Evolutionary conservation across 2,329 filamentous ascomycete genomes (phyloP).

Genomic region (Sporothrix phasma): DNA sequence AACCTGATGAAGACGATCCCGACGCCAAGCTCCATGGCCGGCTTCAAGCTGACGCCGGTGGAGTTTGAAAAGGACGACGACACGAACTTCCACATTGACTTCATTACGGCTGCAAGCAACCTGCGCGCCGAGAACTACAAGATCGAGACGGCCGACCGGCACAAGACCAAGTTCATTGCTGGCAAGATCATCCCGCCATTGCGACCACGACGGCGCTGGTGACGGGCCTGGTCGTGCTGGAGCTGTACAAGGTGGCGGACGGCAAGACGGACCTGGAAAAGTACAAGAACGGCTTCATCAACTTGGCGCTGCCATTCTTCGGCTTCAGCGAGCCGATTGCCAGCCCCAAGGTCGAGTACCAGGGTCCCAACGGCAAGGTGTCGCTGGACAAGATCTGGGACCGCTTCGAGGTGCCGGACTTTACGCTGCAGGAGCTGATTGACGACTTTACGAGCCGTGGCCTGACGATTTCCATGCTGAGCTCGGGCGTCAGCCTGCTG

Average conservation of each 20-base stretch:
- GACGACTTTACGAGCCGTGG: slow-evolving; percentile 73
- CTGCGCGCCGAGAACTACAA: slow-evolving; percentile 96
- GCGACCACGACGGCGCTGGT: slow-evolving; percentile 94
- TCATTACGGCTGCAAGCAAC: slow-evolving; percentile 96
- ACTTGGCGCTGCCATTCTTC: slow-evolving; percentile 92
- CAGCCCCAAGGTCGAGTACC: slow-evolving; percentile 85
- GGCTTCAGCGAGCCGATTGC: slow-evolving; percentile 95
- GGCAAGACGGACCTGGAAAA: slow-evolving; percentile 95
- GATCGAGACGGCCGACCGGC: slow-evolving; percentile 81
- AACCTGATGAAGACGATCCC: slow-evolving; percentile 65
- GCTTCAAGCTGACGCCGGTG: slow-evolving; percentile 81
- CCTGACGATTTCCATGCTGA: slow-evolving; percentile 81
- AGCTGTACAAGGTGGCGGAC: slow-evolving; percentile 93
- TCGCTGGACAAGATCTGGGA: slow-evolving; percentile 96
- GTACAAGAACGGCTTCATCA: slow-evolving; percentile 99
- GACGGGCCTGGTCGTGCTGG: slow-evolving; percentile 83
- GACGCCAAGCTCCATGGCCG: slow-evolving; percentile 66
- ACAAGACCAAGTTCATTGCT: slow-evolving; percentile 99
- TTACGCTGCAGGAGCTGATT: slow-evolving; percentile 76
- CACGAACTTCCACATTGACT: slow-evolving; percentile 95
- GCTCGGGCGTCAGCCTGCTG: slow-evolving; percentile 89
- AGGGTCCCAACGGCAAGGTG: slow-evolving; percentile 67
- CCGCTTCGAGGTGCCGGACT: slow-evolving; percentile 80
- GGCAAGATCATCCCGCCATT: slow-evolving; percentile 98
- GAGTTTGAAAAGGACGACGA: slow-evolving; percentile 98